Conservation (phyloP, 164 flowering plant species). For the Malania oleifera region DNA sequence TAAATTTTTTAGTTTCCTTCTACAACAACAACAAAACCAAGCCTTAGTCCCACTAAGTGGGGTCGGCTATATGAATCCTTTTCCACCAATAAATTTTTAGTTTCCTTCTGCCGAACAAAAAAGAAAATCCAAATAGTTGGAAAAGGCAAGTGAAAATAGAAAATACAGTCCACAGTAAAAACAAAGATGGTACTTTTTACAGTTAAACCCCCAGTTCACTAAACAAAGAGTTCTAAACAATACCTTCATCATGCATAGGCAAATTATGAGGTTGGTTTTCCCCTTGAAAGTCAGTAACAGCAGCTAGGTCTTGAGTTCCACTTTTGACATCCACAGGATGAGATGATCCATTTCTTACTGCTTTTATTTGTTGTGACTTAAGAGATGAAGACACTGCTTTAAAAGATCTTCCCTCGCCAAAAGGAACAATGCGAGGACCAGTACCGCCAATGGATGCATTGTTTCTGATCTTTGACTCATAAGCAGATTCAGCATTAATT, state of each 20-base stretch:
- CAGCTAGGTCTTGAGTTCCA: conserved; percentile 14
- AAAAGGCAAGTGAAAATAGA: too few relatives aligned
- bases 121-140: too few relatives aligned
- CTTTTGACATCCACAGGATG: conserved; percentile 12
- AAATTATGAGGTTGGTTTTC: conserved; percentile 36
- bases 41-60: too few relatives aligned
- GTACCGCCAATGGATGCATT: conserved; percentile 16
- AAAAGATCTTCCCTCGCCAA: conserved; percentile 20
- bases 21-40: too few relatives aligned
- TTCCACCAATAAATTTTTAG: too few relatives aligned
- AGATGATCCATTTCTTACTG: conserved; percentile 16
- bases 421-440: conserved; percentile 15
- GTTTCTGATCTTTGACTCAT: conserved; percentile 17
- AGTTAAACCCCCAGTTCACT: too few relatives aligned
- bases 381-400: conserved; percentile 17
- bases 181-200: too few relatives aligned
- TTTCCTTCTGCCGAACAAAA: too few relatives aligned
- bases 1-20: too few relatives aligned
- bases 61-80: too few relatives aligned
- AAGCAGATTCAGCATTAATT: conserved; percentile 23
- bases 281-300: conserved; percentile 41
- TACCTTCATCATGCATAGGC: conserved; percentile 32
- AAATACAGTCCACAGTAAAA: too few relatives aligned
- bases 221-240: too few relatives aligned
- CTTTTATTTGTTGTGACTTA: conserved; percentile 23